These are phyloP conservation scores for Yamadazyma oceani DNA, from an alignment of 1,139 yeast species.

Conservation along the genomic window DNA sequence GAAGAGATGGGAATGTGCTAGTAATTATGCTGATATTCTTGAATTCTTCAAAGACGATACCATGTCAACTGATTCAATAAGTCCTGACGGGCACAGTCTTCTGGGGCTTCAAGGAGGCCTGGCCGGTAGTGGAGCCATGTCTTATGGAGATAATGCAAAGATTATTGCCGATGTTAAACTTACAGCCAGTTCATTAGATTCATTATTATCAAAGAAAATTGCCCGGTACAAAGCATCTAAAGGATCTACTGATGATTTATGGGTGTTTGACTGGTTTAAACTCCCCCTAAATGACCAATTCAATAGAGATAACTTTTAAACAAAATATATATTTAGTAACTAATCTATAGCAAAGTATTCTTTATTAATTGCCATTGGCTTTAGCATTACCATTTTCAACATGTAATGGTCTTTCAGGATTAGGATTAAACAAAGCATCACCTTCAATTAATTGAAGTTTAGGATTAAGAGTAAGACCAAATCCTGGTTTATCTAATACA, in stretches of 20 bases:
- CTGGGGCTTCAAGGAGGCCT: neutral
- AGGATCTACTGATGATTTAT: constrained; percentile 14
- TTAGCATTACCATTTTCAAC: constrained; percentile 6
- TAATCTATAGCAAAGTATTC: no score
- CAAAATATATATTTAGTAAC: neutral
- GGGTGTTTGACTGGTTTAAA: constrained; percentile 20
- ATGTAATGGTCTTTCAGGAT: constrained; percentile 36
- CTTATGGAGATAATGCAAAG: constrained; percentile 16
- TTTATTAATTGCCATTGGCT: constrained; percentile 2
- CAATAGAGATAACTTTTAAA: constrained; percentile 1
- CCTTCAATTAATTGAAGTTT: constrained; percentile 40
- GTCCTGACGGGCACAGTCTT: constrained; percentile 7
- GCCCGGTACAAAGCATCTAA: constrained; percentile 14
- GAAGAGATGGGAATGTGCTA: constrained; percentile 17
- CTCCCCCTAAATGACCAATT: constrained; percentile 14
- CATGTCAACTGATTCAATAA: constrained; percentile 11
- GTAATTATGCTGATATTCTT: constrained; percentile 18
- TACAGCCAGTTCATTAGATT: constrained; percentile 18
- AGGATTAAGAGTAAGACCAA: constrained; percentile 47
- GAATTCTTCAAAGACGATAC: constrained; percentile 19
- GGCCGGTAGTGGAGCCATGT: neutral
- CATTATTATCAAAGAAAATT: constrained; percentile 15
- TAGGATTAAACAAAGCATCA: constrained; percentile 33
- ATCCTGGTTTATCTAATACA: constrained; percentile 46
- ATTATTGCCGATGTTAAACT: constrained; percentile 17